Evolutionary conservation across 1,139 yeast species (phyloP), one percentile per base, ranked within the genome.

Genomic region (Candida glucosophila): DNA sequence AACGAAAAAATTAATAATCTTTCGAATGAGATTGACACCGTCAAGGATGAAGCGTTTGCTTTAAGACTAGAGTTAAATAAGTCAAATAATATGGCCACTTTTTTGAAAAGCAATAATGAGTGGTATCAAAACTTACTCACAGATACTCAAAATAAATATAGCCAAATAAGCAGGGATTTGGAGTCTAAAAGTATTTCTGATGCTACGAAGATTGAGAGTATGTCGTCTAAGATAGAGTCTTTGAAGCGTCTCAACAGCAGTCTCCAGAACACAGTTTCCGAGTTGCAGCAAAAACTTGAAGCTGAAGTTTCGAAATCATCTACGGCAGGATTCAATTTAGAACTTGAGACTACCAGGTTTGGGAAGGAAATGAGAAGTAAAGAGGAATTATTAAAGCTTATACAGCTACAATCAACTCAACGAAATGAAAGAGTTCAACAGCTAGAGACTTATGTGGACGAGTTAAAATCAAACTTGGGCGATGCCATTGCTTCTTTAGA

Each of bases 361-460:
- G 51, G 73, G 22, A 68, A 67, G 28, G 94, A 83, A 41, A 57
- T 80, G 43, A 52, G 72, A 3, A 54, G 73, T 19, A 85, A 79
- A 45, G 77, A 77, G 32, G 73, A 82, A 25, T 51, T 77, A 20
- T 60, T 74, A 2, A 73, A 69, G 24, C 57, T 81, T 12, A 61
- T 83, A 34, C 74, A 77, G 29, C 39, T 56, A 6, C 67, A 71
- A 60, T 55, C 67, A 6, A 44, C 51, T 2, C 76, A 73, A 32
- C 51, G 68, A 16, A 52, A 52, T 21, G 48, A 52, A 6, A 58
- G 80, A 32, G 58, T 77, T 6, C 43, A 49, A 2, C 65, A 66
- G 23, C 51, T 77, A 15, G 80, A 77, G 34, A 34, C 38, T 1
- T 55, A 62, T 29, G 45, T 66, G 10, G 59, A 64, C 8, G 64